These are phyloP conservation scores for Pseudohyphozyma bogoriensis DNA, from an alignment of 768 basidiomycete genomes.

Conservation along the genomic window DNA sequence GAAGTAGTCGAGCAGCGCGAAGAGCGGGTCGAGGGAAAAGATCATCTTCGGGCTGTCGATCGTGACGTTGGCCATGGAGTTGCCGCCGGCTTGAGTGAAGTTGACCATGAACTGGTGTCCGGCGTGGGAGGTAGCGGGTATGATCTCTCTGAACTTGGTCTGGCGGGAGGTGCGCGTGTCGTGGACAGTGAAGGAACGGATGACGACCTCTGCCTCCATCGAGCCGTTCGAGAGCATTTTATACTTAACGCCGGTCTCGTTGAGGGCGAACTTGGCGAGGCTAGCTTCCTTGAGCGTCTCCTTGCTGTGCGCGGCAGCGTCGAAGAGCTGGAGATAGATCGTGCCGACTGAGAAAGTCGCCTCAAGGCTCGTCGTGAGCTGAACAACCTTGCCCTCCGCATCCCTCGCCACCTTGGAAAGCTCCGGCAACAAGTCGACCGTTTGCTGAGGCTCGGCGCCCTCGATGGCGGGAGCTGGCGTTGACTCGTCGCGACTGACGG, in stretches of 20 bases:
- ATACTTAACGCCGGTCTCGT: conserved; percentile 63
- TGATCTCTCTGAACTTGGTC: conserved; percentile 85
- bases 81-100: conserved; percentile 65
- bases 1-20: conserved; percentile 79
- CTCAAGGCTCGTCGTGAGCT: conserved; percentile 58
- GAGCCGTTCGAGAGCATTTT: conserved; percentile 74
- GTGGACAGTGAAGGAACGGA: conserved; percentile 84
- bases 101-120: conserved; percentile 86
- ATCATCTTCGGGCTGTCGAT: conserved; percentile 88
- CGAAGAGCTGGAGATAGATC: conserved; percentile 79
- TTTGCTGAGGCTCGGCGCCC: background rate
- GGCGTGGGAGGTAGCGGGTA: conserved; percentile 78
- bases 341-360: conserved; percentile 58
- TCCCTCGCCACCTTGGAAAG: conserved; percentile 34
- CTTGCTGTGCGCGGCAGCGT: conserved; percentile 51
- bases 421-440: conserved; percentile 41
- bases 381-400: conserved; percentile 37
- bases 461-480: background rate
- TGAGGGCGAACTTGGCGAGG: conserved; percentile 74
- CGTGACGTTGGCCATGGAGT: conserved; percentile 68
- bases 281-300: conserved; percentile 60
- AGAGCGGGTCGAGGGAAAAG: conserved; percentile 82
- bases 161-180: conserved; percentile 65
- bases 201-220: conserved; percentile 72
- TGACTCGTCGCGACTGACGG: conserved; percentile 6